Evolutionary conservation across 1,284 basidiomycete species (phyloP), one percentile per base, ranked within the genome.

Genomic region (Heterobasidion annosum): DNA sequence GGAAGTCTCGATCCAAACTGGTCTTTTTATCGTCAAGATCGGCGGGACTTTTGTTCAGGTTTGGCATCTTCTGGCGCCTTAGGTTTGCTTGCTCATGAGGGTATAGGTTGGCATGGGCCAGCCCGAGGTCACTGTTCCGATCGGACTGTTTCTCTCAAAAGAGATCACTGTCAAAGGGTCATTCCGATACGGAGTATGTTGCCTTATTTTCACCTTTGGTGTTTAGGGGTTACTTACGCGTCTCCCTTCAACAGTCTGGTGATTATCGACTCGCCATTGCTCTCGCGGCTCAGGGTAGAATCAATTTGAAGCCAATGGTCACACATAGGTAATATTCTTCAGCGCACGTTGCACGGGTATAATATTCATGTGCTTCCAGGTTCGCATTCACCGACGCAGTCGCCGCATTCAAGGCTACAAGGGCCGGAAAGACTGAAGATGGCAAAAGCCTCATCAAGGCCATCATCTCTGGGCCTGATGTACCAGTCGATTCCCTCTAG

Each of bases 231-330:
- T 25, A 25, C 43, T 8, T 48, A 15, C 33, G 12, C 43, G 37
- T 12, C 37, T 40, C 10, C 37, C n/a, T n/a, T 40, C 37, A n/a
- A 37, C 52, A 89, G 87, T 82, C 88, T 48, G 91, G 90, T 32
- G 86, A 89, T 72, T 95, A 95, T 68, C 82, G 85, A 40, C 79
- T 92, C 61, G 91, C 91, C 16, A 89, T 96, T 62, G 79, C 88
- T 18, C 79, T 97, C 43, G 88, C 88, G 37, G 73, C 85, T 10
- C 79, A 79, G 57, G 91, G 91, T 48, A 85, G 87, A 65, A 81
- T 97, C 64, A 77, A 96, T 70, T 76, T 97, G 60, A 93, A 90
- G 70, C 87, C 91, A 12, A 77, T 98, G 43, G 89, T 97, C 52
- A 93, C 93, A 6, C 91, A 94, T 67, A 78, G 92, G 83, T 87